These are phyloP conservation scores for Haplosporangium sp. DNA, from an alignment of 371 early-diverging fungal genomes.

Conservation along the genomic window DNA sequence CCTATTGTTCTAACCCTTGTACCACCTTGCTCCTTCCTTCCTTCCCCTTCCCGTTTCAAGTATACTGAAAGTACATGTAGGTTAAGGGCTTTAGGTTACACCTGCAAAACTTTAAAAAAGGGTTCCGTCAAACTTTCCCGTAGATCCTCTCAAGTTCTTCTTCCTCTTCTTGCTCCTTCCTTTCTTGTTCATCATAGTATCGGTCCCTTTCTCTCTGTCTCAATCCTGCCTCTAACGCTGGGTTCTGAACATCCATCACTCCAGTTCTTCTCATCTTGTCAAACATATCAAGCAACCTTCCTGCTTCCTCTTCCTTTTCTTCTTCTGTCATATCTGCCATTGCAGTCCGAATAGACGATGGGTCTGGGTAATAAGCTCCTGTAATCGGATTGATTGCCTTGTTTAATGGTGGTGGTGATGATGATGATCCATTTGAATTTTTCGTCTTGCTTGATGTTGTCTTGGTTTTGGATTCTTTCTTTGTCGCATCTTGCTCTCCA, in stretches of 20 bases:
- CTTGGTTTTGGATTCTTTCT: neutral
- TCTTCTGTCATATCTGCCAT: slow-evolving; percentile 92
- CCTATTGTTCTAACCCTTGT: too few relatives aligned
- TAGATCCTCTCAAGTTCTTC: slow-evolving; percentile 36
- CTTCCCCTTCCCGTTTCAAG: too few relatives aligned
- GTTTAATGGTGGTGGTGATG: neutral
- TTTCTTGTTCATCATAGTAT: slow-evolving; percentile 44
- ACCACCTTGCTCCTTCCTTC: too few relatives aligned
- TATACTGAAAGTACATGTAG: too few relatives aligned
- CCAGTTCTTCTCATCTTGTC: slow-evolving; percentile 93
- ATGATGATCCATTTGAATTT: slow-evolving; percentile 1
- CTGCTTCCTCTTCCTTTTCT: slow-evolving; percentile 95
- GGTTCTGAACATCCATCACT: slow-evolving; percentile 80
- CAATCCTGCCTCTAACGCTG: slow-evolving; percentile 65
- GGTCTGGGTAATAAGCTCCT: slow-evolving; percentile 71
- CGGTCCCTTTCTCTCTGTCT: slow-evolving; percentile 45
- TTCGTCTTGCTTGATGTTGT: neutral
- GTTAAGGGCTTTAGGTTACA: too few relatives aligned
- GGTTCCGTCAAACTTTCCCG: slow-evolving; percentile 22
- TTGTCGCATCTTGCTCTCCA: too few relatives aligned
- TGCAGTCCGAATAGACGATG: slow-evolving; percentile 62
- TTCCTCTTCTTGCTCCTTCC: slow-evolving; percentile 40
- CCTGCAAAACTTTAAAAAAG: too few relatives aligned
- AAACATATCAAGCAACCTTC: slow-evolving; percentile 91
- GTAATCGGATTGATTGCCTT: slow-evolving; percentile 87